A percentile compares a stretch with the other conserved stretches of the same genome.
These are phyloP conservation scores for Xylariaceae sp. DNA, from an alignment of 2,329 filamentous ascomycete species.

Conservation along the genomic window DNA sequence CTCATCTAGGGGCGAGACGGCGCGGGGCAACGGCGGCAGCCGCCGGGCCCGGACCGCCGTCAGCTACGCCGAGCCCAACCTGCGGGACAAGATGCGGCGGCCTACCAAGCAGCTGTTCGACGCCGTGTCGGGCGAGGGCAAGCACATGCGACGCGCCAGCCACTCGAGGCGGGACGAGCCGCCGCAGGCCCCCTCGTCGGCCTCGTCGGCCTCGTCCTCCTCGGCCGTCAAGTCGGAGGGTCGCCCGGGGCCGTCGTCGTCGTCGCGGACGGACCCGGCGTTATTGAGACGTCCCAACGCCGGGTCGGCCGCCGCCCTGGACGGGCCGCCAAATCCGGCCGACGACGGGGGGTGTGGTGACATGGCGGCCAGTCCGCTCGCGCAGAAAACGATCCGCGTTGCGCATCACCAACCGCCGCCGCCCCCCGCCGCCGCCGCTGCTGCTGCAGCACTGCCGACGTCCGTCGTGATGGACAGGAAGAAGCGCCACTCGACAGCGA, in stretches of 20 bases:
- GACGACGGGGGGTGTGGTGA: conserved; percentile 11
- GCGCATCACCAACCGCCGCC: too few species aligned
- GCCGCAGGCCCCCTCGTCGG: conserved; percentile 14
- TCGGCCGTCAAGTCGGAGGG: conserved; percentile 28
- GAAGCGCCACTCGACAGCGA: too few species aligned
- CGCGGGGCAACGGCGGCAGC: conserved; percentile 59
- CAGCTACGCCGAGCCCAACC: conserved; percentile 76
- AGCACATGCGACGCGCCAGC: conserved; percentile 38
- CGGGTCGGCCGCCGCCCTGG: too few species aligned
- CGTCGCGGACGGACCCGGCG: conserved; percentile 6
- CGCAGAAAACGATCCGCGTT: conserved; percentile 29
- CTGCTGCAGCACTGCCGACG: conserved; percentile 22
- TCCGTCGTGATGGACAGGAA: conserved; percentile 31
- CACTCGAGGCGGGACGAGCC: conserved; percentile 25
- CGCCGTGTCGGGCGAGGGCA: conserved; percentile 61
- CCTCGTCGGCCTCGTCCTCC: conserved; percentile 15
- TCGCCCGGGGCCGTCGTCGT: conserved; percentile 24
- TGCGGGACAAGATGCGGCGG: conserved; percentile 76
- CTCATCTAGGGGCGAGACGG: conserved; percentile 46
- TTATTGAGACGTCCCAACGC: too few species aligned
- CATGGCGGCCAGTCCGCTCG: conserved; percentile 33
- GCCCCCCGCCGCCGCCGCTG: too few species aligned
- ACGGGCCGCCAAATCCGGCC: too few species aligned
- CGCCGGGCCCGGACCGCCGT: conserved; percentile 60
- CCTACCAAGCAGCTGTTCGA: conserved; percentile 70